These are phyloP conservation scores for Phaffomyces opuntiae DNA, from an alignment of 805 yeast genomes.

Conservation along the genomic window DNA sequence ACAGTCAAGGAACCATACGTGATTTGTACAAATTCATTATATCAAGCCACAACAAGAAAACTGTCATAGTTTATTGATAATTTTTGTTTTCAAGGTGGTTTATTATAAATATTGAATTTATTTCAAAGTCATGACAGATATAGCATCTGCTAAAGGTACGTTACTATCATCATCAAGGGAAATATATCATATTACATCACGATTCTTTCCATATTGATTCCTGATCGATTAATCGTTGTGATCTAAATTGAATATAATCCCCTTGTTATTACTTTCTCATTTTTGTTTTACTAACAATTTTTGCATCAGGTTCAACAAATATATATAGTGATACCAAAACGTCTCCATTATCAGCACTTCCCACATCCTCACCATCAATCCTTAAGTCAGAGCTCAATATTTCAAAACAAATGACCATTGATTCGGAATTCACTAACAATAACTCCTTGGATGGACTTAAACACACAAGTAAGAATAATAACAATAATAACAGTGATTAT, in stretches of 20 bases:
- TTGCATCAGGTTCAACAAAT: not conserved
- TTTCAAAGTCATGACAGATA: constrained; percentile 13
- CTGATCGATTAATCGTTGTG: not conserved
- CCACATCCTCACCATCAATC: constrained; percentile 20
- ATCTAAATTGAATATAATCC: not conserved
- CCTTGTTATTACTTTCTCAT: not conserved
- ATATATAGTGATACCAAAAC: constrained; percentile 18
- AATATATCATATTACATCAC: no score
- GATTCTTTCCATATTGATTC: no score
- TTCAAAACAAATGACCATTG: constrained; percentile 1
- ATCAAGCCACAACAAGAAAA: no score
- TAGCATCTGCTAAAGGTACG: constrained; percentile 12
- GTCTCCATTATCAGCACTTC: constrained; percentile 22
- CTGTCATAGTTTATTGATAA: no score
- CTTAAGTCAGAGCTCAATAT: constrained; percentile 6
- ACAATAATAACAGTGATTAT: not conserved
- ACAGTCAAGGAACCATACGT: no score
- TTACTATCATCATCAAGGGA: not conserved
- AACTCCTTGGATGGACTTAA: not conserved
- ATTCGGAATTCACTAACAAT: constrained; percentile 1
- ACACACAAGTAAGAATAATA: no score
- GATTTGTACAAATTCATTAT: no score
- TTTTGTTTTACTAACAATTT: not conserved
- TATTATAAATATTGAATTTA: no score
- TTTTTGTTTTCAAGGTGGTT: no score